phyloP scores from a whole-genome alignment of 768 basidiomycete species.

The Lactifluus piperatus region DNA sequence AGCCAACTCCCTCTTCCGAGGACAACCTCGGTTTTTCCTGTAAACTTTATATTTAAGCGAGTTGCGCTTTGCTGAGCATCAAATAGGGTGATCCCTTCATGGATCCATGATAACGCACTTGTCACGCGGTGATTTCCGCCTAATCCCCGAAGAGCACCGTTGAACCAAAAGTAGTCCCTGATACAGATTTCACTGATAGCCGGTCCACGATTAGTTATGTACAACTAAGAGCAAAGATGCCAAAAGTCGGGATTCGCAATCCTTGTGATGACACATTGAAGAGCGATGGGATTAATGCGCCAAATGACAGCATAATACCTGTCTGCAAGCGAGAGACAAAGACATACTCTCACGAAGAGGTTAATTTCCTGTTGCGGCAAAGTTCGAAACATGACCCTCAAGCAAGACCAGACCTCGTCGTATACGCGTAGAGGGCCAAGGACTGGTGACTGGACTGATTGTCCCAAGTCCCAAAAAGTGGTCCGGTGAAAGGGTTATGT shows the following conservation, averaged over 20 bases:
- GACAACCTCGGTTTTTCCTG: not conserved
- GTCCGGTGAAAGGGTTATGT: not conserved
- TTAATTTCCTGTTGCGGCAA: not conserved
- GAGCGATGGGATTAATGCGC: not conserved
- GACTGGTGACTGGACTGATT: too few relatives aligned
- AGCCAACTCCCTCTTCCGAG: not conserved
- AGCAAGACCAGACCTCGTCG: too few relatives aligned
- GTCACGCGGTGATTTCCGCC: not conserved
- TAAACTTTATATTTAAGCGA: constrained; percentile 3
- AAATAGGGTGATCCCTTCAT: not conserved
- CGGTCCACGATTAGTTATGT: not conserved
- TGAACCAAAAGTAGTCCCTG: not conserved
- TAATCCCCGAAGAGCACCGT: not conserved
- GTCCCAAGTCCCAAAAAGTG: not conserved
- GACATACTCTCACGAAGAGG: not conserved
- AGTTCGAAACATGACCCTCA: too few relatives aligned
- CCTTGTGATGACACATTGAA: not conserved
- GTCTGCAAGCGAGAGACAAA: not conserved
- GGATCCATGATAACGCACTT: not conserved
- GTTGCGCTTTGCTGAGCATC: not conserved
- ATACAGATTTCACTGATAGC: not conserved
- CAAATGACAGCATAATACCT: not conserved
- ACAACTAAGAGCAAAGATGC: not conserved
- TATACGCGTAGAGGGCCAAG: too few relatives aligned
- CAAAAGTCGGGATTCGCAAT: not conserved